phyloP scores from a whole-genome alignment of 2,329 filamentous ascomycete genomes.

The Emergomyces orientalis region DNA sequence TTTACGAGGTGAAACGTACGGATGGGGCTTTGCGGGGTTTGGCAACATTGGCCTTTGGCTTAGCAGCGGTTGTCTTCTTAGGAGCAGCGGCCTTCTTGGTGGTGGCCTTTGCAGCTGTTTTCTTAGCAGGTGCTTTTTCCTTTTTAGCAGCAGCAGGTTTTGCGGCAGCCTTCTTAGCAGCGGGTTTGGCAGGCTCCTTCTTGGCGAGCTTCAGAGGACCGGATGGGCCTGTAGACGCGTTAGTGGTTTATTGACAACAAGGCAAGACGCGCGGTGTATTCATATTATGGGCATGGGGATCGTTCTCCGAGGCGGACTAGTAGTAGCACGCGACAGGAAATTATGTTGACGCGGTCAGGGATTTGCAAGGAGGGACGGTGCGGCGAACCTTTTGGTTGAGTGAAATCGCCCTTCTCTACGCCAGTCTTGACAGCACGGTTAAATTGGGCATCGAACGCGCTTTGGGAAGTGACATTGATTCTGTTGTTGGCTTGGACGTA shows the following conservation, averaged over 20 bases:
- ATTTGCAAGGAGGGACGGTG: neutral
- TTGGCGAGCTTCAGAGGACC: conserved; percentile 88
- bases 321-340: neutral
- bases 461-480: conserved; percentile 45
- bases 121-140: conserved; percentile 19
- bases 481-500: conserved; percentile 63
- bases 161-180: conserved; percentile 21
- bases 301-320: neutral
- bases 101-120: conserved; percentile 26
- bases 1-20: conserved; percentile 22
- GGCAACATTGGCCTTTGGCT: conserved; percentile 44
- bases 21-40: conserved; percentile 46
- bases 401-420: conserved; percentile 78
- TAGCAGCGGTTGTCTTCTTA: conserved; percentile 46
- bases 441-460: conserved; percentile 63
- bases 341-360: neutral
- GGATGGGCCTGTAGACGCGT: conserved; percentile 55
- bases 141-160: conserved; percentile 28
- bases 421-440: conserved; percentile 75
- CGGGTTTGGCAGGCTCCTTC: conserved; percentile 49
- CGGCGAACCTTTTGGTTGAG: conserved; percentile 76
- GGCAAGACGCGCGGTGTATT: conserved; percentile 8
- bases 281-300: neutral
- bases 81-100: conserved; percentile 36
- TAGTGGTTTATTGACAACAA: conserved; percentile 15